phyloP scores from a whole-genome alignment of 192 early-diverging fungal species.

The Gryganskiella cystojenkinii region DNA sequence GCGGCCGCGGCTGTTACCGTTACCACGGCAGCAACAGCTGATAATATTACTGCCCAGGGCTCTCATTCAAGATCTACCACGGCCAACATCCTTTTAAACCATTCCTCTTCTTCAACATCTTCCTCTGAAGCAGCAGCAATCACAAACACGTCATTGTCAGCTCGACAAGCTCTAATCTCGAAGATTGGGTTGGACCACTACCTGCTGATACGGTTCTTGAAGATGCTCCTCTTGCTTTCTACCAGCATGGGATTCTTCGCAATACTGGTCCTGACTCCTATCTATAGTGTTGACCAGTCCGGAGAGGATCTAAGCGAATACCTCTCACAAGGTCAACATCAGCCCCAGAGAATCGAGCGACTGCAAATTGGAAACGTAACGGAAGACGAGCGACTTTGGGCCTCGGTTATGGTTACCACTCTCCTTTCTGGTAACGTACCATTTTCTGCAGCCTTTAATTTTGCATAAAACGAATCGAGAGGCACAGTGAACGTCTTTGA shows the following conservation, averaged over 20 bases:
- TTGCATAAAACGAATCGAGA: no score
- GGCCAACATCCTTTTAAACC: not conserved
- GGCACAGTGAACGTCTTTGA: no score
- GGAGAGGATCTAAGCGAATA: constrained; percentile 1
- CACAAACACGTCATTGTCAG: not conserved
- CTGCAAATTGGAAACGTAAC: constrained; percentile 29
- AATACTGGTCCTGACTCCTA: not conserved
- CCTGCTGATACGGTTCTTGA: constrained; percentile 25
- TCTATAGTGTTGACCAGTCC: constrained; percentile 11
- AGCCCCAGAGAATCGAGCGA: constrained; percentile 1
- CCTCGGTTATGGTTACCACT: constrained; percentile 7
- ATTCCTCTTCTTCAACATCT: not conserved
- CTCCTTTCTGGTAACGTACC: constrained; percentile 2
- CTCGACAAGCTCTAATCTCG: constrained; percentile 4
- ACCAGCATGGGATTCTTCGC: not conserved
- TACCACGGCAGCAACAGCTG: not conserved
- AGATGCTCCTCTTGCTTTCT: constrained; percentile 21
- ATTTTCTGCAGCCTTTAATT: not conserved
- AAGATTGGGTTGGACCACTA: constrained; percentile 33
- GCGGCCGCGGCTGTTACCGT: not conserved
- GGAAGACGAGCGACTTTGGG: constrained; percentile 17
- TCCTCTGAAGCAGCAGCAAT: constrained; percentile 1
- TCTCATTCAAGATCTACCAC: no score
- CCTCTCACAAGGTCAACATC: not conserved
- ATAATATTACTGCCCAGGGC: no score